These are phyloP conservation scores for Saccharomycopsis phalli DNA, from an alignment of 1,139 yeast genomes.

Conservation along the genomic window DNA sequence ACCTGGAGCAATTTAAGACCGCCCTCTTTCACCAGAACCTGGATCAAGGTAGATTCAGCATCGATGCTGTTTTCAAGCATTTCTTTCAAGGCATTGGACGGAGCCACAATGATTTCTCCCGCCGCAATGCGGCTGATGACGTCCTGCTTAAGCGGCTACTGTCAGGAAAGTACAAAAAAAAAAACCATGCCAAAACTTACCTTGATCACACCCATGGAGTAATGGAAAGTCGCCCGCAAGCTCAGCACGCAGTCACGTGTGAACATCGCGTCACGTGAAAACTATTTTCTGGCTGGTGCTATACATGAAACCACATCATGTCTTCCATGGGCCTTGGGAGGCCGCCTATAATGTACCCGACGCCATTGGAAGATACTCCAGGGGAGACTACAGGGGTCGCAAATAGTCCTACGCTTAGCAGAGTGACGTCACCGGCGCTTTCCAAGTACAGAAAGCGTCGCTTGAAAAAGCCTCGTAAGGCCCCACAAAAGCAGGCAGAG, in stretches of 20 bases:
- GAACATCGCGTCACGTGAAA: not conserved
- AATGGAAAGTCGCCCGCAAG: not conserved
- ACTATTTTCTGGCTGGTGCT: not conserved
- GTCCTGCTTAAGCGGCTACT: slow-evolving; percentile 42
- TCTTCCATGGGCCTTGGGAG: slow-evolving; percentile 19
- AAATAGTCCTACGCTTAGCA: not conserved
- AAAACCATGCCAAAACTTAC: not conserved
- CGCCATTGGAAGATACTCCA: slow-evolving; percentile 14
- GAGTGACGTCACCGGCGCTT: slow-evolving; percentile 11
- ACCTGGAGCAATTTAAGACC: slow-evolving; percentile 57
- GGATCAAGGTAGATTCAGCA: slow-evolving; percentile 59
- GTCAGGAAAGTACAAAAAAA: slow-evolving; percentile 2
- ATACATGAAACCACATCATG: slow-evolving; percentile 5
- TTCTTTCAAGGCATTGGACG: slow-evolving; percentile 78
- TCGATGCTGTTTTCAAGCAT: slow-evolving; percentile 75
- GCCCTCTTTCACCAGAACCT: slow-evolving; percentile 53
- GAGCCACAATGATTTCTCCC: slow-evolving; percentile 91
- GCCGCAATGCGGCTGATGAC: slow-evolving; percentile 94
- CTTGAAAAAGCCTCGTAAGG: slow-evolving; percentile 3
- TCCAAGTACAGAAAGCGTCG: slow-evolving; percentile 17
- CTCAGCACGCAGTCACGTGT: not conserved
- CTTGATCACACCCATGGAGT: slow-evolving; percentile 1
- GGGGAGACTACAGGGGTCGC: not conserved
- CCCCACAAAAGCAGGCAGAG: slow-evolving; percentile 1
- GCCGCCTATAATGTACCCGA: slow-evolving; percentile 19